A percentile compares a stretch with the other conserved stretches of the same genome.
Evolutionary conservation across 2,329 filamentous ascomycete genomes (phyloP).

Genomic region (Colletotrichum sublineola): DNA sequence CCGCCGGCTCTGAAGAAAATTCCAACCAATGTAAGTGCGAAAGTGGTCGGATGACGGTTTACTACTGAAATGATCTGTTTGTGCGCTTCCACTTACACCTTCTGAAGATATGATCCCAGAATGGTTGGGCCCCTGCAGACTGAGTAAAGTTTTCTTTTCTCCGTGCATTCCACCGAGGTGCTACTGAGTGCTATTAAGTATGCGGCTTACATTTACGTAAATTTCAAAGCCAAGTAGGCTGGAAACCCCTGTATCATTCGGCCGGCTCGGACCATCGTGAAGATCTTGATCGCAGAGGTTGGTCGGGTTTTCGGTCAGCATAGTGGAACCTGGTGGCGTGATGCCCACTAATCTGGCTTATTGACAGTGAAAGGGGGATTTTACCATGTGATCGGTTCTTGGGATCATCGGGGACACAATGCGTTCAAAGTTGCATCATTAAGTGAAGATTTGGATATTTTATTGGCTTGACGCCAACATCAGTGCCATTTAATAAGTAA

Average conservation of each 20-base stretch:
- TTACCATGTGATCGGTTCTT: background rate
- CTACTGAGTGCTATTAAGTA: background rate
- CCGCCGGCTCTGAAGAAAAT: slow-evolving; percentile 44
- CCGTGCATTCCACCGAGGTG: slow-evolving; percentile 43
- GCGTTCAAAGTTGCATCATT: slow-evolving; percentile 12
- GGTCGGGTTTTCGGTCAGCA: background rate
- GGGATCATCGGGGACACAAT: background rate
- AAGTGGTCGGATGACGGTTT: slow-evolving; percentile 43
- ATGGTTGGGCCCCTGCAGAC: slow-evolving; percentile 44
- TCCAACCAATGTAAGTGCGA: slow-evolving; percentile 42
- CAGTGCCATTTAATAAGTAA: background rate
- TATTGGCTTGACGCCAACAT: background rate
- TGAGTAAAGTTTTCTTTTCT: slow-evolving; percentile 45
- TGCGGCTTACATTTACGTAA: background rate
- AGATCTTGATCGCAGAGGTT: background rate
- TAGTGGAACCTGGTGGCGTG: background rate
- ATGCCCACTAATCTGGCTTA: background rate
- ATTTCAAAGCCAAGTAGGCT: accelerated
- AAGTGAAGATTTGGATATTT: background rate
- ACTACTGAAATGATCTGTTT: slow-evolving; percentile 1
- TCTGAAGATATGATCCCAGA: slow-evolving; percentile 22
- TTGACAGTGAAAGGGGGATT: background rate
- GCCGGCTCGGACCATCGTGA: background rate
- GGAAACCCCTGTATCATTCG: background rate
- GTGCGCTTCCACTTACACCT: no score